A percentile compares a stretch with the other conserved stretches of the same genome.
Conservation (phyloP, 1,284 basidiomycete species). For the Vanrija humicola region DNA sequence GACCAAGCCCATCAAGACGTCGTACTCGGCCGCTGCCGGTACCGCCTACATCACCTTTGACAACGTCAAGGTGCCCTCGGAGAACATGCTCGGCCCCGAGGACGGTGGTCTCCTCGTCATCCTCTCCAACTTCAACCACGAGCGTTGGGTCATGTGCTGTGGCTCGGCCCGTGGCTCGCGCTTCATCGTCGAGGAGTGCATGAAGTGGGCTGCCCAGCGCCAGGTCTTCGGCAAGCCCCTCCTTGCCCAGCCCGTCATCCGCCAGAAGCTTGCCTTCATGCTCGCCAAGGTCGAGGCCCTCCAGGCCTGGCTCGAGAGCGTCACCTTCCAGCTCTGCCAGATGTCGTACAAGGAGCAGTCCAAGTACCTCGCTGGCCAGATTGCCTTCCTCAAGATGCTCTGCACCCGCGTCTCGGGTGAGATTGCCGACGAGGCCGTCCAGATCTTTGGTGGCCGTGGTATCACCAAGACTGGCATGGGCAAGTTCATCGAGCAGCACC, state of each 20-base stretch:
- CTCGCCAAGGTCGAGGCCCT: constrained; percentile 76
- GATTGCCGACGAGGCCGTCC: constrained; percentile 54
- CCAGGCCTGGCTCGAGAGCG: constrained; percentile 83
- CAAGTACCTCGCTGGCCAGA: constrained; percentile 48
- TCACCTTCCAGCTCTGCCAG: constrained; percentile 89
- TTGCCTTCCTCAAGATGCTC: constrained; percentile 60
- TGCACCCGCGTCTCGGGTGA: constrained; percentile 46
- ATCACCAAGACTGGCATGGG: constrained; percentile 65
- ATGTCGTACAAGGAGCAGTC: constrained; percentile 66
- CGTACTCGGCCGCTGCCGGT: constrained; percentile 71
- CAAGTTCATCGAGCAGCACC: constrained; percentile 52
- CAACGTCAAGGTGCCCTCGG: constrained; percentile 77
- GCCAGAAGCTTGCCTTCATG: constrained; percentile 78
- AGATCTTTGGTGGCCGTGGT: constrained; percentile 56
- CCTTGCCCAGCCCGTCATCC: constrained; percentile 74
- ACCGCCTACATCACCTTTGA: constrained; percentile 77
- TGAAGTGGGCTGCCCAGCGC: constrained; percentile 66
- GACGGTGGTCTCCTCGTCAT: constrained; percentile 79
- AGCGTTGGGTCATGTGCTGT: constrained; percentile 46
- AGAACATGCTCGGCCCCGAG: constrained; percentile 80
- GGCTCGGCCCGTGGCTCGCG: constrained; percentile 37
- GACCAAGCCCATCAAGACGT: constrained; percentile 82
- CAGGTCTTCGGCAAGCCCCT: constrained; percentile 84
- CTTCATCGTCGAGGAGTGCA: constrained; percentile 46
- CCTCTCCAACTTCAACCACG: constrained; percentile 50